phyloP scores from a whole-genome alignment of 2,329 filamentous ascomycete genomes.

The Alternaria longipes region DNA sequence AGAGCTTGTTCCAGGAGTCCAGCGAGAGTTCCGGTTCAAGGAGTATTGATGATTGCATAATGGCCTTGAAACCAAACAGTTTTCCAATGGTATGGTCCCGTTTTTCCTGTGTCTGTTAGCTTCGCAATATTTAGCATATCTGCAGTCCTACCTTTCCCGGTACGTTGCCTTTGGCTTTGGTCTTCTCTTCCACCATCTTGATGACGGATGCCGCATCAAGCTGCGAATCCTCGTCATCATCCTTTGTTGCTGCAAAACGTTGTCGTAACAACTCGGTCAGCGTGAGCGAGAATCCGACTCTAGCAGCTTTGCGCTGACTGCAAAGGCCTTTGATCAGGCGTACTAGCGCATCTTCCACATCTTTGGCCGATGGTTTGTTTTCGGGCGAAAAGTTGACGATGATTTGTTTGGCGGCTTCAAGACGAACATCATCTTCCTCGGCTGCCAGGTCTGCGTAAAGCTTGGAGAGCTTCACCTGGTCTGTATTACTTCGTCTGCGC shows the following conservation, averaged over 20 bases:
- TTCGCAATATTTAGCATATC: conserved; percentile 3
- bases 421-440: conserved; percentile 55
- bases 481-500: conserved; percentile 50
- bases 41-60: conserved; percentile 80
- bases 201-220: conserved; percentile 57
- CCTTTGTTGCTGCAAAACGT: conserved; percentile 63
- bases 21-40: conserved; percentile 66
- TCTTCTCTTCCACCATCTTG: conserved; percentile 62
- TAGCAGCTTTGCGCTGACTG: conserved; percentile 86
- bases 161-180: conserved; percentile 61
- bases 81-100: conserved; percentile 85
- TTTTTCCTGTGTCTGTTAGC: conserved; percentile 71
- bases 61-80: conserved; percentile 85
- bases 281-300: conserved; percentile 88
- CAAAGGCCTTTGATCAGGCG: conserved; percentile 84
- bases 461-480: conserved; percentile 54
- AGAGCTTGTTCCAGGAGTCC: conserved; percentile 70
- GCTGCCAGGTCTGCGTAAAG: conserved; percentile 59
- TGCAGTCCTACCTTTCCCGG: conserved; percentile 60
- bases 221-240: conserved; percentile 44
- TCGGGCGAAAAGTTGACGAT: conserved; percentile 54
- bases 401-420: conserved; percentile 57
- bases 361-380: conserved; percentile 47
- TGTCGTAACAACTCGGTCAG: conserved; percentile 81
- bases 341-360: conserved; percentile 52